These are phyloP conservation scores for Ophidiomyces ophidiicola DNA, from an alignment of 2,329 filamentous ascomycete genomes.

Conservation along the genomic window DNA sequence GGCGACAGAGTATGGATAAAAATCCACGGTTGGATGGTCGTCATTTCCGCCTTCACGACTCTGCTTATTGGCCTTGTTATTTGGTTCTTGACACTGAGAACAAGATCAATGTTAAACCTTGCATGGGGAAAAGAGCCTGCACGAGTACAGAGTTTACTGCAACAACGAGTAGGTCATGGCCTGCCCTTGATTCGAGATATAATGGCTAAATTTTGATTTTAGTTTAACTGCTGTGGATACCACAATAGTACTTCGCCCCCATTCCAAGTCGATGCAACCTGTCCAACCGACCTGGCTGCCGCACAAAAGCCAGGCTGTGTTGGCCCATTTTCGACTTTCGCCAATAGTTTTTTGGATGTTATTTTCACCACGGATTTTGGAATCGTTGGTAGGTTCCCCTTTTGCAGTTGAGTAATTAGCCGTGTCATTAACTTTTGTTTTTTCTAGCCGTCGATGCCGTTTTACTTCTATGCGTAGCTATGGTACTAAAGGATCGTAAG, in stretches of 20 bases:
- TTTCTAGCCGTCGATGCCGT: constrained; percentile 50
- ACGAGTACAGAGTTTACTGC: constrained; percentile 54
- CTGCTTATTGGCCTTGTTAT: constrained; percentile 53
- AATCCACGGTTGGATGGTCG: constrained; percentile 51
- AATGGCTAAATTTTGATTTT: not conserved
- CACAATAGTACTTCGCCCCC: constrained; percentile 58
- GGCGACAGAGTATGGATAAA: constrained; percentile 58
- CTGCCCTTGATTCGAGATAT: not conserved
- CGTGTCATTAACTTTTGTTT: not conserved
- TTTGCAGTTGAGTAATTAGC: not conserved
- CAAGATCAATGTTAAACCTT: constrained; percentile 48
- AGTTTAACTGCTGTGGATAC: constrained; percentile 76
- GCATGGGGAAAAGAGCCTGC: constrained; percentile 50
- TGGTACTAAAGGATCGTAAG: constrained; percentile 67
- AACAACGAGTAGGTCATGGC: constrained; percentile 47
- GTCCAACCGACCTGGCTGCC: constrained; percentile 57
- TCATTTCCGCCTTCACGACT: constrained; percentile 52
- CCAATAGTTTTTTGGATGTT: constrained; percentile 59
- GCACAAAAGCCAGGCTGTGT: constrained; percentile 59
- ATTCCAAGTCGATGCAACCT: constrained; percentile 57
- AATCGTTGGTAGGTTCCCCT: constrained; percentile 48
- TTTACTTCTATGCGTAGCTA: constrained; percentile 58
- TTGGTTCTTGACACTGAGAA: constrained; percentile 62
- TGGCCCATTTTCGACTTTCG: constrained; percentile 52
- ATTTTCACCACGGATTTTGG: constrained; percentile 73